phyloP scores from a whole-genome alignment of 129 eudicot species.

The Mikania micrantha region DNA sequence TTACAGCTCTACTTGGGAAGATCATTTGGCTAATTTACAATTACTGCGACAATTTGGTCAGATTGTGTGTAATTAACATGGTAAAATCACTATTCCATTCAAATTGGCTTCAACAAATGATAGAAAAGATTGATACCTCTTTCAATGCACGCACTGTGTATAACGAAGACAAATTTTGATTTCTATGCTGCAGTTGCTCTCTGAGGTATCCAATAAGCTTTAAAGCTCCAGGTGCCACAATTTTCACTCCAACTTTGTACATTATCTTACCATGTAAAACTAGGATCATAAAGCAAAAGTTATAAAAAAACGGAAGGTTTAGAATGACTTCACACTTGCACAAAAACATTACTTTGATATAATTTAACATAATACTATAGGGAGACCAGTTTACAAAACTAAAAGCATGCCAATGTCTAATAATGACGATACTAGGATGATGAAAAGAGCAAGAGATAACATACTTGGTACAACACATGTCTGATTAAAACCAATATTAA shows the following conservation, averaged over 20 bases:
- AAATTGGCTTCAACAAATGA: not conserved
- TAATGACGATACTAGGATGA: not conserved
- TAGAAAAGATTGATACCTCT: slow-evolving; percentile 49
- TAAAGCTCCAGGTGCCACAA: slow-evolving; percentile 75
- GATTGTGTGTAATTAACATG: not conserved
- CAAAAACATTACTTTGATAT: not conserved
- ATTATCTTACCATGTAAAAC: slow-evolving; percentile 85
- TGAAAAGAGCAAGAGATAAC: slow-evolving; percentile 7
- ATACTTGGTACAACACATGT: slow-evolving; percentile 95
- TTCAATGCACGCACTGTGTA: slow-evolving; percentile 86
- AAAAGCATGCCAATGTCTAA: not conserved
- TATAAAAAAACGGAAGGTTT: not conserved
- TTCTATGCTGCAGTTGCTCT: slow-evolving; percentile 82
- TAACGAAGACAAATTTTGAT: slow-evolving; percentile 53
- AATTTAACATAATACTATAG: not conserved
- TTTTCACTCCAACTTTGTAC: slow-evolving; percentile 84
- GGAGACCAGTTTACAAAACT: not conserved
- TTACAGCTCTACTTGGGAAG: no score
- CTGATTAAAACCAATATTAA: slow-evolving; percentile 84
- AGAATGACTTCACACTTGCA: not conserved
- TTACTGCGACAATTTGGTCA: not conserved
- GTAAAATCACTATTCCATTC: not conserved
- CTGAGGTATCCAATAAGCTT: slow-evolving; percentile 88
- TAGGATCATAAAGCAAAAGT: slow-evolving; percentile 21
- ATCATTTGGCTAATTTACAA: no score